Conservation (phyloP, 139 green algal genomes). For the Chlamydomonas sp. region DNA sequence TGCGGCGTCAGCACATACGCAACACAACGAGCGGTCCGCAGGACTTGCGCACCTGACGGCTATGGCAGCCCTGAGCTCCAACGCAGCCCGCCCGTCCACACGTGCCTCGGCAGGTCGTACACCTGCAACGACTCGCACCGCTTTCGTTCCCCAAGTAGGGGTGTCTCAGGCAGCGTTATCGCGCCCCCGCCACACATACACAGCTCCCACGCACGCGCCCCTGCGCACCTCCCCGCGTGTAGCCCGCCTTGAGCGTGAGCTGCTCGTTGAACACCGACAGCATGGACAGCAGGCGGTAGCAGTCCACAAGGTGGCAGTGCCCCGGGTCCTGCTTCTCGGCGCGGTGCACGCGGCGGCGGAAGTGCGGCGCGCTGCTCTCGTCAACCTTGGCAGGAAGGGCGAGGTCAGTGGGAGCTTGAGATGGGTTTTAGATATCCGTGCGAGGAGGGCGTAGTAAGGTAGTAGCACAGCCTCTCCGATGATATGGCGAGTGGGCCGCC, state of each 20-base stretch:
- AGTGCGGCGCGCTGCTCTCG: constrained; percentile 7
- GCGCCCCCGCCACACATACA: too few species aligned
- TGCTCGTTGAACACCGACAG: constrained; percentile 61
- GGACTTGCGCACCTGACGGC: constrained; percentile 43
- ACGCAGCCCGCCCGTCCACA: background rate
- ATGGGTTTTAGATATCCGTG: too few species aligned
- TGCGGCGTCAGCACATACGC: background rate
- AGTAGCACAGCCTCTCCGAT: too few species aligned
- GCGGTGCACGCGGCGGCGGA: constrained; percentile 12
- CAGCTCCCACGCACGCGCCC: too few species aligned
- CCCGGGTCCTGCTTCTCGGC: constrained; percentile 28
- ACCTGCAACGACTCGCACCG: too few species aligned
- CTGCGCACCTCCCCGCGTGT: constrained; percentile 42
- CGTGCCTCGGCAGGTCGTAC: too few species aligned
- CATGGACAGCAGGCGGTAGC: constrained; percentile 47
- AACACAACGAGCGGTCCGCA: background rate
- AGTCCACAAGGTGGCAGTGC: constrained; percentile 31
- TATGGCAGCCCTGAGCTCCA: background rate
- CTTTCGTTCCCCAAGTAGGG: too few species aligned
- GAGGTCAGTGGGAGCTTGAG: too few species aligned
- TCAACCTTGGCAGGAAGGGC: background rate
- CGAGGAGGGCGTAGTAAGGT: too few species aligned
- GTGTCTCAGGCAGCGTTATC: too few species aligned
- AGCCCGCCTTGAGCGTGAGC: constrained; percentile 47
- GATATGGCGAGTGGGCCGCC: too few species aligned